Evolutionary conservation across 257 asterid genomes (phyloP).

Genomic region (Plectranthus barbatus): DNA sequence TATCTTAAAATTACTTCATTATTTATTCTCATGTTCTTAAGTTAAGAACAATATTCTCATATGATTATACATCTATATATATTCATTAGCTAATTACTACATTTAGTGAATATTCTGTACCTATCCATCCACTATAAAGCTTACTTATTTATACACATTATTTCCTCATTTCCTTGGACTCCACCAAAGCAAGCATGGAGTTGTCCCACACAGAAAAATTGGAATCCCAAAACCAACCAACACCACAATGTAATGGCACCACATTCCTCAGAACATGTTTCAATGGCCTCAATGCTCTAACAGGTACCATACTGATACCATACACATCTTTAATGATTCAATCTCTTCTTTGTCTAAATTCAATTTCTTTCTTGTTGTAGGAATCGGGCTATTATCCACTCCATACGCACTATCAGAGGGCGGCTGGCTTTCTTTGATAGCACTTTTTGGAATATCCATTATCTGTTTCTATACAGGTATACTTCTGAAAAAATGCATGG

Average conservation of each 20-base stretch:
- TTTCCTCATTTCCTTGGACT: background rate
- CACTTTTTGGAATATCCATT: conserved; percentile 21
- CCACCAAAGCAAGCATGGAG: background rate
- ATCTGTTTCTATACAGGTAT: conserved; percentile 39
- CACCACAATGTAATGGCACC: conserved; percentile 22
- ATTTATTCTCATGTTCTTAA: no score
- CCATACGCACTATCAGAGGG: conserved; percentile 47
- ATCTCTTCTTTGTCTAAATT: background rate
- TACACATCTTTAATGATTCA: background rate
- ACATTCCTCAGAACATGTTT: conserved; percentile 42
- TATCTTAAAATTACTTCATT: no score
- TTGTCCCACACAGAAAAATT: background rate
- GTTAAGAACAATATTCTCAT: no score
- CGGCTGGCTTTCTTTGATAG: conserved; percentile 37
- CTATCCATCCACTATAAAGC: no score
- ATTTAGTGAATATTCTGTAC: no score
- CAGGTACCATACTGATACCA: conserved; percentile 22
- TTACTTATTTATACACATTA: no score
- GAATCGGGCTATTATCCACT: conserved; percentile 44
- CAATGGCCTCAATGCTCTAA: conserved; percentile 44
- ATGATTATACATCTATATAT: no score
- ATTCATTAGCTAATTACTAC: no score
- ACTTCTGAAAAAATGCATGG: conserved; percentile 41
- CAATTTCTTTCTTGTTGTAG: background rate
- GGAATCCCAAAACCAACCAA: conserved; percentile 20